Base-by-base conservation (phyloP, 352 stramenopile genomes). In the Blastocystis sp. region DNA sequence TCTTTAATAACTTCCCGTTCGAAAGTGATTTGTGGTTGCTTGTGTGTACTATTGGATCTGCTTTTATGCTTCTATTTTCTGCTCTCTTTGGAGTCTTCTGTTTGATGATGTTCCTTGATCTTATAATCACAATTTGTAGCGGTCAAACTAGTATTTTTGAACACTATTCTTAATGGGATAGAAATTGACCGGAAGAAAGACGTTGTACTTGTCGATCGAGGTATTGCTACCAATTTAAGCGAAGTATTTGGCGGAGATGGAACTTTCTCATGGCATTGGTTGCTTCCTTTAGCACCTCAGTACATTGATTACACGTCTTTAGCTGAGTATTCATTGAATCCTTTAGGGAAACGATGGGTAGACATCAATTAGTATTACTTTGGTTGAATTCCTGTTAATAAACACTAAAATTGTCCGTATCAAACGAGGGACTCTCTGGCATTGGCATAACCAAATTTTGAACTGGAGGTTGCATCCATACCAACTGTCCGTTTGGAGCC, bases 181-280 rank as follows among this genome's bases (percentile, higher is more conserved):
- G 71, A 83, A 16, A 83, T 83, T 43, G 71, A 83, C 24, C 71
- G 71, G 35, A 27, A 65, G 49, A 65, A 67, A n/a, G 32, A 77
- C 37, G 3, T 73, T 39, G 24, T 1, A 42, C 19, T 21, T 37
- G 42, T 27, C 2, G 19, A 66, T 37, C 12, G 21, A 19, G 49
- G 32, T 16, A 65, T 14, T 24, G 27, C 14, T 29, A 29, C 39
- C 6, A 63, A 61, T 61, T 32, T 51, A 9, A 63, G 46, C 1
- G 71, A 83, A 21, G 71, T 83, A 14, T 83, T 83, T 66, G 71
- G 71, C 39, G 71, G 71, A 43, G 14, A 65, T 6, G 71, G 71
- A 5, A 21, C 24, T 0, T 83, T 83, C 32, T 63, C 27, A 21
- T 43, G 42, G 11, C 24, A 21, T 9, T 83, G 71, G 71, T 56